Evolutionary conservation across 2,329 filamentous ascomycete species (phyloP), one percentile per base, ranked within the genome.

Genomic region (Penicillium sp.): DNA sequence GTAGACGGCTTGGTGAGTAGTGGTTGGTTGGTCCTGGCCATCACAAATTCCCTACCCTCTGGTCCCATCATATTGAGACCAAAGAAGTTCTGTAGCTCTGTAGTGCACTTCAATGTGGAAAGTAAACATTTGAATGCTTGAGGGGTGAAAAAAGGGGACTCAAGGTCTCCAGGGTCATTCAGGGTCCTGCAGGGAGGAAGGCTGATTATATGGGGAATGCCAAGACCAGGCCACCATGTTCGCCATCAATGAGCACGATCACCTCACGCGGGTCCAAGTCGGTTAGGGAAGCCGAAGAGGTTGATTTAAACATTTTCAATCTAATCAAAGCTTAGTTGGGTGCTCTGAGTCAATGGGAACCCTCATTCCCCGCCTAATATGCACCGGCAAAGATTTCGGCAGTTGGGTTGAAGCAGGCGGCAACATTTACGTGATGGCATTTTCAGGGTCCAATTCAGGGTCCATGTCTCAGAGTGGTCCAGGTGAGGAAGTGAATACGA

Each of bases 181-280:
- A 47, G 31, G 24, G 27, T 50, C 29, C 29, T 37, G 45, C 29
- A 52, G 48, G n/a, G 48, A 47, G 24, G 31, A 52, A 37, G 49
- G 60, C 50, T 65, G 58, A 63, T 61, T 67, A 67, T 65, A 66
- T 63, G 63, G 52, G 14, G n/a, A n/a, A 37, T 49, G 64, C 65
- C 65, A 68, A 68, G 65, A 56, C 60, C 55, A 52, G 33, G 27
- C 51, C 47, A 47, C 39, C 10, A 57, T 49, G 60, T 58, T 72
- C 70, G 71, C 70, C 65, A 73, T 73, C 60, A 59, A 53, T 56
- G 57, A 57, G 52, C 59, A 57, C 54, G 54, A 72, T 72, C 71
- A 73, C 70, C 66, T 72, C 71, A 73, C 65, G 54, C 53, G 49
- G 43, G 44, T 49, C 58, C 59, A 66, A 56, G 49, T 60, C 61